Evolutionary conservation across 768 basidiomycete species (phyloP).

Genomic region (Mycena metata): DNA sequence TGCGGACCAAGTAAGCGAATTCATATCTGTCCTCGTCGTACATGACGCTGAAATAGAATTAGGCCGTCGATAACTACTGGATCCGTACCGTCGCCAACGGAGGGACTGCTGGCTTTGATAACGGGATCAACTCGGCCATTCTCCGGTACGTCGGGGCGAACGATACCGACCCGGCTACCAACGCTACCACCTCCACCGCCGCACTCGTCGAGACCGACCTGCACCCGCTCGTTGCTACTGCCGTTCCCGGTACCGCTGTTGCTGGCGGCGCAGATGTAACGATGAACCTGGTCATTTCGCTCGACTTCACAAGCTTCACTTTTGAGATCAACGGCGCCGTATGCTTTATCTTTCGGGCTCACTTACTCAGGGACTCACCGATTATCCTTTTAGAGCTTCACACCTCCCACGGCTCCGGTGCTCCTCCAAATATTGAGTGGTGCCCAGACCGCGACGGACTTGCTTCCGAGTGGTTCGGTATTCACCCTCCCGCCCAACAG

Average conservation of each 20-base stretch:
- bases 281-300: constrained; percentile 23
- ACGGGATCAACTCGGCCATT: constrained; percentile 64
- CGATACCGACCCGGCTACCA: constrained; percentile 40
- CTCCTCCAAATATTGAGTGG: constrained; percentile 66
- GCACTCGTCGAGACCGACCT: constrained; percentile 56
- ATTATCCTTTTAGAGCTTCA: constrained; percentile 36
- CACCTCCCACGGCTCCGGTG: constrained; percentile 58
- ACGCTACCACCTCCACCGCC: constrained; percentile 37
- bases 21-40: no score
- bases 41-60: no score
- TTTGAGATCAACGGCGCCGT: constrained; percentile 27
- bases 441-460: constrained; percentile 51
- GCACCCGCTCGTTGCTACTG: constrained; percentile 45
- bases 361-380: neutral
- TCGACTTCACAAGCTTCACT: constrained; percentile 20
- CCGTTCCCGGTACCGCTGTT: constrained; percentile 48
- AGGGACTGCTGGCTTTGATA: constrained; percentile 47
- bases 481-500: constrained; percentile 59
- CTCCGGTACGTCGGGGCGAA: constrained; percentile 63
- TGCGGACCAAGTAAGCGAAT: constrained; percentile 52
- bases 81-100: constrained; percentile 52
- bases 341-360: neutral
- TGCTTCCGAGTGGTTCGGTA: constrained; percentile 57
- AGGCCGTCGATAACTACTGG: constrained; percentile 65
- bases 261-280: constrained; percentile 29